Conservation (phyloP, 2,329 filamentous ascomycete genomes). For the Xylariales sp. region DNA sequence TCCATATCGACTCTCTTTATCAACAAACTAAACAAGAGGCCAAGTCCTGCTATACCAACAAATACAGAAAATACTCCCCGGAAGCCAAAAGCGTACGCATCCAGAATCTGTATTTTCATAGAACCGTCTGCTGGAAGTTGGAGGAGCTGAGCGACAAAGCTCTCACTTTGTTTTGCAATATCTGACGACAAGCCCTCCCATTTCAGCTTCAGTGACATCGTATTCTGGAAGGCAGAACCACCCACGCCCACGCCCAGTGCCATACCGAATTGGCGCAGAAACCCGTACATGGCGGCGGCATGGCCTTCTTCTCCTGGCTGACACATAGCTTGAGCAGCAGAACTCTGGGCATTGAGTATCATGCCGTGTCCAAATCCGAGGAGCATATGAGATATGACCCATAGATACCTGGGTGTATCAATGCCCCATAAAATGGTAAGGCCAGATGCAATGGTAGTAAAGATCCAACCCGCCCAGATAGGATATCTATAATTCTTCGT, state of each 20-base stretch:
- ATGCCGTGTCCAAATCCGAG: conserved; percentile 13
- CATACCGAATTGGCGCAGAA: conserved; percentile 35
- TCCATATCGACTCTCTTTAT: no score
- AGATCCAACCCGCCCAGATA: conserved; percentile 13
- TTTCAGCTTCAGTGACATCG: conserved; percentile 27
- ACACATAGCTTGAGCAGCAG: conserved; percentile 14
- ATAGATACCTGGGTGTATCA: conserved; percentile 4
- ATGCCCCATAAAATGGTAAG: conserved; percentile 10
- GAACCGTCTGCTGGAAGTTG: not conserved
- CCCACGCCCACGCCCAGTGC: conserved; percentile 36
- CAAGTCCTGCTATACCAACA: conserved; percentile 43
- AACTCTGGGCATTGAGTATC: conserved; percentile 13
- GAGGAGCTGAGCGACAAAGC: conserved; percentile 13
- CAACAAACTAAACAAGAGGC: conserved; percentile 4
- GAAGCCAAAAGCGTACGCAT: conserved; percentile 48
- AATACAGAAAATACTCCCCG: conserved; percentile 50
- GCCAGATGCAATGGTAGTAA: conserved; percentile 7
- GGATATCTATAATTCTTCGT: conserved; percentile 11
- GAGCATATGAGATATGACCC: conserved; percentile 9
- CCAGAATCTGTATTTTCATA: conserved; percentile 3
- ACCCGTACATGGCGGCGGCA: conserved; percentile 31
- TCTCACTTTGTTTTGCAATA: conserved; percentile 22
- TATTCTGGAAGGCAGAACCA: conserved; percentile 36
- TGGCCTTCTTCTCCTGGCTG: conserved; percentile 10
- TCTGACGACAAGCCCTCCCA: conserved; percentile 21